Conservation (phyloP, 495 filamentous ascomycete genomes). For the Trichoderma erinaceum region DNA sequence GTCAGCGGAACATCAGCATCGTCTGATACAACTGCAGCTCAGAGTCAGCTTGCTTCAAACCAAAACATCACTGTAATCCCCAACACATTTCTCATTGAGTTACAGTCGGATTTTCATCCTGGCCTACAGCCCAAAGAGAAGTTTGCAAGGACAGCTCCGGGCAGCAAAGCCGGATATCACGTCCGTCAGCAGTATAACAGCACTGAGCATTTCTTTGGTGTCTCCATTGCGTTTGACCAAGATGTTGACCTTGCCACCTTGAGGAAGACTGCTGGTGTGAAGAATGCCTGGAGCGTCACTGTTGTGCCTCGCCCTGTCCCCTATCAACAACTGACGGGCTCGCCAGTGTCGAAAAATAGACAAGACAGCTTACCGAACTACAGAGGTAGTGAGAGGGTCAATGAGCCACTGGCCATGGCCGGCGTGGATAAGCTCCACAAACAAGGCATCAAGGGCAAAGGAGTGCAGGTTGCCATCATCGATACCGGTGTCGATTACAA, state of each 20-base stretch:
- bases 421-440: constrained; percentile 22
- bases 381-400: neutral
- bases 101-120: neutral
- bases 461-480: constrained; percentile 31
- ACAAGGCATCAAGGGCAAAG: constrained; percentile 29
- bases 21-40: neutral
- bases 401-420: neutral
- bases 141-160: neutral
- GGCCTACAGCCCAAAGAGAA: neutral
- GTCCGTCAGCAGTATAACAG: neutral
- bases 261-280: neutral
- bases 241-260: neutral
- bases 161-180: neutral
- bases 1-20: neutral
- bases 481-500: constrained; percentile 45
- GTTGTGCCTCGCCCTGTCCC: neutral
- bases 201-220: neutral
- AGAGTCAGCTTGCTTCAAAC: neutral
- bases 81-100: neutral
- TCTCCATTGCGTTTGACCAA: neutral
- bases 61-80: neutral
- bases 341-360: neutral
- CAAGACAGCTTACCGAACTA: neutral
- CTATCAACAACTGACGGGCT: neutral
- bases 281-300: neutral